These are phyloP conservation scores for Rutstroemia sydowiana DNA, from an alignment of 2,329 filamentous ascomycete genomes.

Conservation along the genomic window DNA sequence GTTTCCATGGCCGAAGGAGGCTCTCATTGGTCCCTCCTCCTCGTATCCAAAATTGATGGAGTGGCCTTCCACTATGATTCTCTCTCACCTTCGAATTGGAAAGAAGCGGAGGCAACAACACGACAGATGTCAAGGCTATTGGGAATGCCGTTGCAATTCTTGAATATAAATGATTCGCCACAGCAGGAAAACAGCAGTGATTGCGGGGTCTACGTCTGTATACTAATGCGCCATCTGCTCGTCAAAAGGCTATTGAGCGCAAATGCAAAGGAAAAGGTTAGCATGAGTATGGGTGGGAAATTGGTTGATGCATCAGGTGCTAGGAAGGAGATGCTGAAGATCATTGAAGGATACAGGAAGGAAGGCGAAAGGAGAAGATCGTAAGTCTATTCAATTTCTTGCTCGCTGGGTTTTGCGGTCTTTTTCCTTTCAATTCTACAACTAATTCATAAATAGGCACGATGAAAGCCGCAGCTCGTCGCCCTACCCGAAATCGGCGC, in stretches of 20 bases:
- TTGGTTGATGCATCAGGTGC: slow-evolving; percentile 73
- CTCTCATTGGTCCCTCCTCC: slow-evolving; percentile 87
- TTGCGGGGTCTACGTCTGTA: slow-evolving; percentile 92
- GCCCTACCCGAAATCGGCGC: slow-evolving; percentile 7
- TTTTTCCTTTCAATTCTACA: background rate
- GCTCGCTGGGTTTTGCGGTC: background rate
- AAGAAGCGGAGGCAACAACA: slow-evolving; percentile 63
- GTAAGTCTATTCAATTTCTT: slow-evolving; percentile 43
- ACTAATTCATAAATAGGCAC: slow-evolving; percentile 2
- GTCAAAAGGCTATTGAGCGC: slow-evolving; percentile 74
- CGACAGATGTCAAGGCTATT: slow-evolving; percentile 64
- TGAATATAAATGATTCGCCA: slow-evolving; percentile 76
- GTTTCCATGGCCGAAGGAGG: slow-evolving; percentile 76
- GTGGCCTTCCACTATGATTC: slow-evolving; percentile 97
- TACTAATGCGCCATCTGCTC: slow-evolving; percentile 90
- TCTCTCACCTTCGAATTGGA: slow-evolving; percentile 65
- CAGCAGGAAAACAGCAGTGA: slow-evolving; percentile 90
- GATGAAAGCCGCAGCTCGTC: slow-evolving; percentile 15
- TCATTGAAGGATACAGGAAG: slow-evolving; percentile 79
- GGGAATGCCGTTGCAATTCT: slow-evolving; percentile 60
- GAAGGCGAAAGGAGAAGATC: slow-evolving; percentile 80
- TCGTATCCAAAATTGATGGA: slow-evolving; percentile 82
- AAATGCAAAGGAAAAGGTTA: slow-evolving; percentile 77
- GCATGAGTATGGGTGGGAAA: slow-evolving; percentile 86
- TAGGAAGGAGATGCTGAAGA: slow-evolving; percentile 83